phyloP scores from a whole-genome alignment of 2,329 filamentous ascomycete species.

The Verticillium klebahnii region DNA sequence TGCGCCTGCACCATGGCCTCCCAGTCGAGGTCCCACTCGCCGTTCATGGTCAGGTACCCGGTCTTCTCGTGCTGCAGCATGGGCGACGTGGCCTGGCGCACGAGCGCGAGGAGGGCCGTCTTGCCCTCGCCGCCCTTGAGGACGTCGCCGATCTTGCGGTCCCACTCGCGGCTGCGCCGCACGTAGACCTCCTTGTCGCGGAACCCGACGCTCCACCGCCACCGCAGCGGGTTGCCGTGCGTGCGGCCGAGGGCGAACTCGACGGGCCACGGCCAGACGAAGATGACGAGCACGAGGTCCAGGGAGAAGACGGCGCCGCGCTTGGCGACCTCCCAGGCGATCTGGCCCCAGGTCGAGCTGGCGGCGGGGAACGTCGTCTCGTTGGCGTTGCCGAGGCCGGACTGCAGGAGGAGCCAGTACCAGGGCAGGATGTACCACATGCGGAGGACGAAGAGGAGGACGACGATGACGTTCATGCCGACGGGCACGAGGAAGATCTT shows the following conservation, averaged over 20 bases:
- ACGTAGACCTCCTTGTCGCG: conserved; percentile 77
- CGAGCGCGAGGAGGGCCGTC: conserved; percentile 55
- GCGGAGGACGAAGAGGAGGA: conserved; percentile 61
- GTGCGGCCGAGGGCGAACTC: conserved; percentile 62
- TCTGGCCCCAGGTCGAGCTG: conserved; percentile 49
- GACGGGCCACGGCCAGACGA: conserved; percentile 69
- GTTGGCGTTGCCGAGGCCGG: conserved; percentile 61
- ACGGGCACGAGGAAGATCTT: conserved; percentile 80
- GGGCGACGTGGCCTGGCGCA: conserved; percentile 66
- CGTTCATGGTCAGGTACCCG: conserved; percentile 80
- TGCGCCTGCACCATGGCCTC: conserved; percentile 72
- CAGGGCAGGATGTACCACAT: conserved; percentile 64
- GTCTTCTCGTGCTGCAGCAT: conserved; percentile 71
- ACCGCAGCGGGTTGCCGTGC: conserved; percentile 60
- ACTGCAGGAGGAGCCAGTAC: conserved; percentile 65
- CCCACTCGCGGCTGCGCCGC: conserved; percentile 71
- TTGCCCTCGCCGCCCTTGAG: conserved; percentile 45
- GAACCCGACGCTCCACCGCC: conserved; percentile 75
- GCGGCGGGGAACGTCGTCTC: conserved; percentile 60
- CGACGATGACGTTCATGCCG: conserved; percentile 67
- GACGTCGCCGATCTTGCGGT: conserved; percentile 51
- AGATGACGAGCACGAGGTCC: conserved; percentile 65
- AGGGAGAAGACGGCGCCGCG: conserved; percentile 64
- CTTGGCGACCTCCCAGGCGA: conserved; percentile 51
- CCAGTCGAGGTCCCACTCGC: conserved; percentile 86